Conservation (phyloP, 805 yeast species). For the Wickerhamomyces hampshirensis region DNA sequence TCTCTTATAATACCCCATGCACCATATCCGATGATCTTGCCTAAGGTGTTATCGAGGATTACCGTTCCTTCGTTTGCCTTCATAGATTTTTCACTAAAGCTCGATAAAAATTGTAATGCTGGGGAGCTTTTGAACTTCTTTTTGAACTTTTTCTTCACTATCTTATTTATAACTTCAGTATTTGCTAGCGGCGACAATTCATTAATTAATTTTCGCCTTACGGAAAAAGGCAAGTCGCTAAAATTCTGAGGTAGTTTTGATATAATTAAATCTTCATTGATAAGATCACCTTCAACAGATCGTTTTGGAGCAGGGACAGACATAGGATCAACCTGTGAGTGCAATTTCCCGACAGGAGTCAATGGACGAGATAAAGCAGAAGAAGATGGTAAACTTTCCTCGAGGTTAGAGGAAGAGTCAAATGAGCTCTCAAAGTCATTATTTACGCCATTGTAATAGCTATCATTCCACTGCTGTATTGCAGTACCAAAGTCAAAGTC, state of each 20-base stretch:
- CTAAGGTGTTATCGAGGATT: constrained; percentile 58
- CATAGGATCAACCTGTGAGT: constrained; percentile 33
- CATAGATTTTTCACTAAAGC: constrained; percentile 19
- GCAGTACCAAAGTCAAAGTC: constrained; percentile 55
- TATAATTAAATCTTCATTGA: constrained; percentile 24
- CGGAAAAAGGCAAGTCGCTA: constrained; percentile 54
- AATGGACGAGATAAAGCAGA: constrained; percentile 12
- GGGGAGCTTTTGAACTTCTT: constrained; percentile 19
- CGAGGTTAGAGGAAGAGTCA: constrained; percentile 12
- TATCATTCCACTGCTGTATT: constrained; percentile 42
- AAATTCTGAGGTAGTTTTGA: constrained; percentile 46
- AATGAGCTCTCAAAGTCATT: constrained; percentile 14
- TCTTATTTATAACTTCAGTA: constrained; percentile 25
- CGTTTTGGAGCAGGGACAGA: constrained; percentile 27
- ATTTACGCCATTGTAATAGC: constrained; percentile 15
- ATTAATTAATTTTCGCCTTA: constrained; percentile 40
- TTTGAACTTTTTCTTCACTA: constrained; percentile 24
- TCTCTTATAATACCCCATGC: constrained; percentile 88
- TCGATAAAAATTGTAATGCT: constrained; percentile 25
- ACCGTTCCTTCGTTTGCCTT: constrained; percentile 56
- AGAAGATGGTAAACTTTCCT: constrained; percentile 13
- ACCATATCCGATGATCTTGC: constrained; percentile 78
- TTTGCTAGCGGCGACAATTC: constrained; percentile 32
- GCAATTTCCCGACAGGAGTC: constrained; percentile 25
- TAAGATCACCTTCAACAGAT: constrained; percentile 13